Evolutionary conservation across 2,329 filamentous ascomycete species (phyloP).

Genomic region (Coccinonectria pachysandricola): DNA sequence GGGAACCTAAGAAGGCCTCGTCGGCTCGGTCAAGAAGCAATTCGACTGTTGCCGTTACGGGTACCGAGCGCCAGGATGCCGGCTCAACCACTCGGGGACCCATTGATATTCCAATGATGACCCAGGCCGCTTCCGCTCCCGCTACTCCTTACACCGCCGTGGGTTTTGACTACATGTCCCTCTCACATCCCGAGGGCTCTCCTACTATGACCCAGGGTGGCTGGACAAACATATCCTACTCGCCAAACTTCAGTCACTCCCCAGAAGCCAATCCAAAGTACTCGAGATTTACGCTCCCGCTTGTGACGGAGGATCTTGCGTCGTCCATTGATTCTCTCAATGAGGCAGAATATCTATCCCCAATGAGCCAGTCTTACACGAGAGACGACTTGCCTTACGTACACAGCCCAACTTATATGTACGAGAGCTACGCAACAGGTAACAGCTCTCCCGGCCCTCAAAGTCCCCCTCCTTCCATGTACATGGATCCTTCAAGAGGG

Average conservation of each 20-base stretch:
- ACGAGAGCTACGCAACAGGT: constrained; percentile 41
- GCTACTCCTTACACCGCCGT: constrained; percentile 27
- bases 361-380: constrained; percentile 45
- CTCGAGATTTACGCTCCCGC: constrained; percentile 34
- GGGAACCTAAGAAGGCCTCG: constrained; percentile 37
- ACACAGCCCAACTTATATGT: constrained; percentile 45
- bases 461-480: constrained; percentile 44
- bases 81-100: constrained; percentile 22
- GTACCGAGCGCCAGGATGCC: constrained; percentile 24
- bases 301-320: constrained; percentile 40
- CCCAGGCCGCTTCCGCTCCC: constrained; percentile 32
- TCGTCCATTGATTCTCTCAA: constrained; percentile 50
- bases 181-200: constrained; percentile 35
- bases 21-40: constrained; percentile 33
- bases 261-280: constrained; percentile 29
- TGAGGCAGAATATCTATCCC: constrained; percentile 53
- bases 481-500: constrained; percentile 41
- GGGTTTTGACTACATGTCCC: constrained; percentile 40
- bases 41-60: constrained; percentile 26
- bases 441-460: constrained; percentile 45
- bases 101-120: constrained; percentile 26
- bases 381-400: constrained; percentile 48
- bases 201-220: constrained; percentile 29
- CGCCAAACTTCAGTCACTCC: constrained; percentile 27
- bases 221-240: constrained; percentile 40